Percentiles rank a stretch among this genome's conserved stretches.
Evolutionary conservation across 163 green algal genomes (phyloP).

Genomic region (Chlorella variabilis): DNA sequence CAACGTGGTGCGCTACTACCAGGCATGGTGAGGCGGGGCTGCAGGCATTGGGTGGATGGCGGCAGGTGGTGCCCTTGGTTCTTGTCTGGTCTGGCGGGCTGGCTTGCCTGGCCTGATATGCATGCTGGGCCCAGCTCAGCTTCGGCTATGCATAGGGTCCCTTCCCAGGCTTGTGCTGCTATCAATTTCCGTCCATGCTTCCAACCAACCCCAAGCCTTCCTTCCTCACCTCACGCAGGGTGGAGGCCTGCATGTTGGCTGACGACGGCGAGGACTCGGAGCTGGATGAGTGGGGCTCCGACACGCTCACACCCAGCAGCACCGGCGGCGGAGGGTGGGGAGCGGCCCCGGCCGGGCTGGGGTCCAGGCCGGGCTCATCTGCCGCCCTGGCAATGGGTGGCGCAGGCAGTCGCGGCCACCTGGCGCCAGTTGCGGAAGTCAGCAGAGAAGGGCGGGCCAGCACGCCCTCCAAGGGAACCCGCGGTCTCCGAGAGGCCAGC

Average conservation of each 20-base stretch:
- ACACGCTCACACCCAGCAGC: conserved; percentile 3
- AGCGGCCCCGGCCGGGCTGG: not conserved
- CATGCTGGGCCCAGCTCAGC: no score
- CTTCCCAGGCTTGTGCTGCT: no score
- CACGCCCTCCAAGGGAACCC: conserved; percentile 27
- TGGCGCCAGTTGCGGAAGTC: conserved; percentile 16
- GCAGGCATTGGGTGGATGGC: not conserved
- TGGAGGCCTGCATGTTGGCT: conserved; percentile 17
- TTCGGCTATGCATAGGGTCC: no score
- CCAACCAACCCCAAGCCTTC: no score
- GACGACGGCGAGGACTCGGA: not conserved
- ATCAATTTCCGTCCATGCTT: no score
- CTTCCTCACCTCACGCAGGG: not conserved
- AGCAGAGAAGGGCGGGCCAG: conserved; percentile 33
- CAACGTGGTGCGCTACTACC: conserved; percentile 93
- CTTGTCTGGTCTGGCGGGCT: no score
- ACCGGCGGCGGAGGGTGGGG: not conserved
- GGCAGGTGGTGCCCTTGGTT: not conserved
- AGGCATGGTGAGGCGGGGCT: conserved; percentile 60
- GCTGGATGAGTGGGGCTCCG: conserved; percentile 31
- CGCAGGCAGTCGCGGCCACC: not conserved
- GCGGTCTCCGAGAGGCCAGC: not conserved
- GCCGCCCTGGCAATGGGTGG: not conserved
- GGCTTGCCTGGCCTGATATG: no score
- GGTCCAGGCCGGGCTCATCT: not conserved